phyloP scores from a whole-genome alignment of 2,329 filamentous ascomycete genomes.

The Pseudonectria foliicola region DNA sequence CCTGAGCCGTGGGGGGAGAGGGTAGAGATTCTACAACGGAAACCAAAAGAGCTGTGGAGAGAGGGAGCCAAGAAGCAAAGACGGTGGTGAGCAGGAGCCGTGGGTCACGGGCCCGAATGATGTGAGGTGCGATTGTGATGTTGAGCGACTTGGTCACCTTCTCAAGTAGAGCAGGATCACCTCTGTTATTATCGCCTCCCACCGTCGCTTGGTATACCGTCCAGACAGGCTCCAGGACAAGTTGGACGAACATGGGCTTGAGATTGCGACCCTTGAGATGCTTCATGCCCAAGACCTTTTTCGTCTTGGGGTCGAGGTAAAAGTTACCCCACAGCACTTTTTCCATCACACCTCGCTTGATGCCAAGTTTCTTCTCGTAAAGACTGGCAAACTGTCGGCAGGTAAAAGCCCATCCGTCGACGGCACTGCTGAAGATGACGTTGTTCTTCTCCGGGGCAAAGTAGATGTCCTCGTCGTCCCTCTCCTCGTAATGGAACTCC shows the following conservation, averaged over 20 bases:
- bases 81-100: constrained; percentile 77
- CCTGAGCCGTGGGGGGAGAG: constrained; percentile 73
- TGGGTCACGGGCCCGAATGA: constrained; percentile 77
- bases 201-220: constrained; percentile 88
- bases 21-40: constrained; percentile 91
- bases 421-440: constrained; percentile 95
- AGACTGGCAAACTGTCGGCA: constrained; percentile 86
- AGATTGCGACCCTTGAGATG: constrained; percentile 86
- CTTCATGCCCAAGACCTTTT: constrained; percentile 82
- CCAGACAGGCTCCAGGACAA: constrained; percentile 95
- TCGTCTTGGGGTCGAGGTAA: constrained; percentile 94
- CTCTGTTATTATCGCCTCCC: constrained; percentile 73
- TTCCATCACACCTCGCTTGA: constrained; percentile 80
- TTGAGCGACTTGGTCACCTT: constrained; percentile 92
- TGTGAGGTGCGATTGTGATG: constrained; percentile 75
- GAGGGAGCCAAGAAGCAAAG: constrained; percentile 82
- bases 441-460: constrained; percentile 98
- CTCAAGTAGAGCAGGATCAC: constrained; percentile 74
- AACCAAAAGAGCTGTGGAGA: constrained; percentile 87
- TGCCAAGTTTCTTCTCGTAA: constrained; percentile 95
- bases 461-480: constrained; percentile 93
- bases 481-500: constrained; percentile 72
- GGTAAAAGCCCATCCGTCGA: constrained; percentile 99
- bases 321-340: constrained; percentile 96
- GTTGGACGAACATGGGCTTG: constrained; percentile 95